phyloP scores from a whole-genome alignment of 164 flowering plant genomes.

The Macadamia integrifolia region DNA sequence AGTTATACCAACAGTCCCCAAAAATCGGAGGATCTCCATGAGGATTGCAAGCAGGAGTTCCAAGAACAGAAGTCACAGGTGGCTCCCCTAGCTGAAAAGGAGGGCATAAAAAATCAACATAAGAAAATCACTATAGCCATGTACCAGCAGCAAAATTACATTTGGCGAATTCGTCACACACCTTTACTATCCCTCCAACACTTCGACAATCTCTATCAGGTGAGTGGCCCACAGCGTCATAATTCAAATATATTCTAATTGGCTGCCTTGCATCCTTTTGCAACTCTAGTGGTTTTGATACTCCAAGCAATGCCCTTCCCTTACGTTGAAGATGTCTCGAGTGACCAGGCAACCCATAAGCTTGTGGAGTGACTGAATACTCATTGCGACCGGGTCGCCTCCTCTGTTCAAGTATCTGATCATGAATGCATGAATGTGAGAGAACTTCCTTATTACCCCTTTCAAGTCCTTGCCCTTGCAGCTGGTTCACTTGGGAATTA shows the following conservation, averaged over 20 bases:
- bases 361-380: constrained; percentile 77
- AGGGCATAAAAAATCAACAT: constrained; percentile 4
- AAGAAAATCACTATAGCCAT: background rate
- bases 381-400: constrained; percentile 78
- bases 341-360: constrained; percentile 36
- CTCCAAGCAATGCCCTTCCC: constrained; percentile 56
- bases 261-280: constrained; percentile 42
- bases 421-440: constrained; percentile 98
- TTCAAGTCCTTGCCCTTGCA: constrained; percentile 29
- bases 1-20: constrained; percentile 99
- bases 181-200: constrained; percentile 87
- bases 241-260: constrained; percentile 69
- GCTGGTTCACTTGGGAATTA: constrained; percentile 24
- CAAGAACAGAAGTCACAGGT: constrained; percentile 39
- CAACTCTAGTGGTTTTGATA: constrained; percentile 13
- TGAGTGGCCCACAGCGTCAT: constrained; percentile 83
- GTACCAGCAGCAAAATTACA: background rate
- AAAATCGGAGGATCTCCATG: constrained; percentile 83
- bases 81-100: constrained; percentile 88
- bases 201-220: constrained; percentile 64
- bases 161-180: constrained; percentile 24
- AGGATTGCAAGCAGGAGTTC: constrained; percentile 77
- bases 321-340: constrained; percentile 26
- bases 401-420: constrained; percentile 85
- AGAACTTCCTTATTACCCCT: constrained; percentile 31